Conservation (phyloP, 208 protist species). For the Leishmania major region DNA sequence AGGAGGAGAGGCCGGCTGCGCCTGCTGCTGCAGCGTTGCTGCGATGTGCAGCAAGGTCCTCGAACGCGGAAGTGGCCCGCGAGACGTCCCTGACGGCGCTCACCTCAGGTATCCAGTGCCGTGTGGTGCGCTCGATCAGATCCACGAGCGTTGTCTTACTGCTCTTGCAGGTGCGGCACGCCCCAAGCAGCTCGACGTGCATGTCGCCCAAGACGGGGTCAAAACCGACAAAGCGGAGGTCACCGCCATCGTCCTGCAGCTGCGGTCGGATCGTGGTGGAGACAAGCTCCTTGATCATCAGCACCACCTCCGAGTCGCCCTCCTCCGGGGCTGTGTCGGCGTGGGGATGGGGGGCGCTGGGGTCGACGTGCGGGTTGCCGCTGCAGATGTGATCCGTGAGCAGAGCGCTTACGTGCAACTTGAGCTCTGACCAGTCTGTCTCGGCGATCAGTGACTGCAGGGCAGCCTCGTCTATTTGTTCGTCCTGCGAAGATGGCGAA, state of each 20-base stretch:
- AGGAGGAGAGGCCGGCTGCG: background rate
- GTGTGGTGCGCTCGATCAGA: constrained; percentile 89
- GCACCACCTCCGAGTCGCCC: constrained; percentile 84
- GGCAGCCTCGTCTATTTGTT: constrained; percentile 54
- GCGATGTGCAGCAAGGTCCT: constrained; percentile 19
- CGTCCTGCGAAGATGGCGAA: constrained; percentile 35
- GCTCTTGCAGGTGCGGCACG: constrained; percentile 88
- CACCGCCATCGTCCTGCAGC: constrained; percentile 92
- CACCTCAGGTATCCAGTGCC: constrained; percentile 93
- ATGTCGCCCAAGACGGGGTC: constrained; percentile 56
- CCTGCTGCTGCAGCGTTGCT: background rate
- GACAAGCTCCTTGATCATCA: constrained; percentile 93
- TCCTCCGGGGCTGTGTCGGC: constrained; percentile 83
- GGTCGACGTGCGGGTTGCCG: constrained; percentile 71
- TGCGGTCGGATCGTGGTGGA: constrained; percentile 82
- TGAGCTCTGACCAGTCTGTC: constrained; percentile 83
- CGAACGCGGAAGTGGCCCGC: constrained; percentile 24
- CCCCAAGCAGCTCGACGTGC: constrained; percentile 90
- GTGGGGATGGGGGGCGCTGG: constrained; percentile 79
- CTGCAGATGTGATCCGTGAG: constrained; percentile 87
- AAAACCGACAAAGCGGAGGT: constrained; percentile 86
- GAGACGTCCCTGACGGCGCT: constrained; percentile 59
- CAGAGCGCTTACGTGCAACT: constrained; percentile 79
- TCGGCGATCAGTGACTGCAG: constrained; percentile 61
- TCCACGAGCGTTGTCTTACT: constrained; percentile 85